These are phyloP conservation scores for Aspergillus tamarii DNA, from an alignment of 2,329 filamentous ascomycete species.

Conservation along the genomic window DNA sequence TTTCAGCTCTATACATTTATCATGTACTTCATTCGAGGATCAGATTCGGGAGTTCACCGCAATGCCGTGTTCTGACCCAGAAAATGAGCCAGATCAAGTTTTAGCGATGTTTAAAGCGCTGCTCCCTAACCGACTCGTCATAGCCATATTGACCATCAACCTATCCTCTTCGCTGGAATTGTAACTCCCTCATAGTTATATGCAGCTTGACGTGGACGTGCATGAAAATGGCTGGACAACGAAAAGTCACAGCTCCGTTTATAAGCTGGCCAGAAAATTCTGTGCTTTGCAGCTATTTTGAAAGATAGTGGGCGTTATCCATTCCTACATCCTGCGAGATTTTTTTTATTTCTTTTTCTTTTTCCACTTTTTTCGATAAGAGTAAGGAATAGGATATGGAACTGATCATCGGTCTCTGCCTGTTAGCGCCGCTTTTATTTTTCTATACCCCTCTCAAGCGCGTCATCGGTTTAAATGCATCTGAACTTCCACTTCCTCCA, in stretches of 20 bases:
- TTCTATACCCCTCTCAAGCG: not conserved
- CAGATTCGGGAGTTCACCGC: not conserved
- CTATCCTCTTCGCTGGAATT: not conserved
- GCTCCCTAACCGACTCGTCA: not conserved
- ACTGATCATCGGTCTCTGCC: not conserved
- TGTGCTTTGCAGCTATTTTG: not conserved
- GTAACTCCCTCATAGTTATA: not conserved
- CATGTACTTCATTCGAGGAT: not conserved
- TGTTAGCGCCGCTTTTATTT: not conserved
- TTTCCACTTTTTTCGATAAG: not conserved
- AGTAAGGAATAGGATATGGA: not conserved
- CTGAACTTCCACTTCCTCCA: conserved; percentile 11
- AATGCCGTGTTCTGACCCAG: not conserved
- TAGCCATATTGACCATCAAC: not conserved
- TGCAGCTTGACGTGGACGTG: not conserved
- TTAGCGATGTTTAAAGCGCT: not conserved
- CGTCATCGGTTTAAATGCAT: not conserved
- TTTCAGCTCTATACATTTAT: not conserved
- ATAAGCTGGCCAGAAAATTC: not conserved
- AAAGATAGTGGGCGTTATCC: not conserved
- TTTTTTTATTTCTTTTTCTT: not conserved
- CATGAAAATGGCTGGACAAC: not conserved
- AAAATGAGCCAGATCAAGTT: not conserved
- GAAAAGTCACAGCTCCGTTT: not conserved
- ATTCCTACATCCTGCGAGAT: not conserved